These are phyloP conservation scores for Pholiota conissans DNA, from an alignment of 768 basidiomycete species.

Conservation along the genomic window DNA sequence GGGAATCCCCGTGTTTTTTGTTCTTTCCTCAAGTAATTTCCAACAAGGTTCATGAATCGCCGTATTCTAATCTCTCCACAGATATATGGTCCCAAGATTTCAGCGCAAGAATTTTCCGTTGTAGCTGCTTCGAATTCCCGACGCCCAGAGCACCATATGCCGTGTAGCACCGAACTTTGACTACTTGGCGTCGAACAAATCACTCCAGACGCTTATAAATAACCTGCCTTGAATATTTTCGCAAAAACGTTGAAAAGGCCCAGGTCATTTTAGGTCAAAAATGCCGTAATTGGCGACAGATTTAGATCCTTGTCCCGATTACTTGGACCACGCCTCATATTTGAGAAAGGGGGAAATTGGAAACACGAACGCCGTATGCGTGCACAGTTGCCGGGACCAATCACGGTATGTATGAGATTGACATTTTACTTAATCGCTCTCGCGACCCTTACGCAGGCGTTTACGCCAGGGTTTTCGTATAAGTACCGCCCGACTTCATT, in stretches of 20 bases:
- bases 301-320: constrained; percentile 5
- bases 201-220: neutral
- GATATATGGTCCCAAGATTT: neutral
- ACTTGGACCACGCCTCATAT: constrained; percentile 2
- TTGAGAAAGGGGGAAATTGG: constrained; percentile 3
- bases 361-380: neutral
- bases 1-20: neutral
- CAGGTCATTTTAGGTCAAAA: neutral
- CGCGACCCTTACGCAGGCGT: neutral
- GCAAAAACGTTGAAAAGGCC: constrained; percentile 4
- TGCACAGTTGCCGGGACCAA: constrained; percentile 2
- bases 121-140: too few species aligned
- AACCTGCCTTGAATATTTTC: neutral
- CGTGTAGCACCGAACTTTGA: neutral
- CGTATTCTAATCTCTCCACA: neutral
- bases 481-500: constrained; percentile 1
- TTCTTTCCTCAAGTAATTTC: neutral
- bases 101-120: neutral
- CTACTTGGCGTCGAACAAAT: neutral
- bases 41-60: neutral
- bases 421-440: too few species aligned
- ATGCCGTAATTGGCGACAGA: constrained; percentile 3
- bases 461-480: neutral
- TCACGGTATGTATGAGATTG: constrained; percentile 1
- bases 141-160: too few species aligned